Evolutionary conservation across 352 stramenopile genomes (phyloP).

Genomic region (Globisporangium lucens): DNA sequence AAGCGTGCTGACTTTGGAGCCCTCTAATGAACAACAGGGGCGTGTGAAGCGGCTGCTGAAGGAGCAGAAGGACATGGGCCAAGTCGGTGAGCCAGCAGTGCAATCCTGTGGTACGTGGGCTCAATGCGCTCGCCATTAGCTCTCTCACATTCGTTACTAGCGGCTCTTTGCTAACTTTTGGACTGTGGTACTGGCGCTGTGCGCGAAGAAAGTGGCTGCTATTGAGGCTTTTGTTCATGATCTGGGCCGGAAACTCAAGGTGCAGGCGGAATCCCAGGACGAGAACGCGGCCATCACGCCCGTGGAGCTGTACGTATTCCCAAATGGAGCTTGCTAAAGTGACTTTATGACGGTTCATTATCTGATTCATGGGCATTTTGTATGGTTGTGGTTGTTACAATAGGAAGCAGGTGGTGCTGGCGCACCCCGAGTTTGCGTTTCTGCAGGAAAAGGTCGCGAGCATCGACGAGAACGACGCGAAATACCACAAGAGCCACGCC

Average conservation of each 20-base stretch:
- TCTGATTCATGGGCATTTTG: not conserved
- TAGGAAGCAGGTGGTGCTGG: slow-evolving; percentile 57
- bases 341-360: not conserved
- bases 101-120: slow-evolving; percentile 35
- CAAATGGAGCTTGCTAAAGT: not conserved
- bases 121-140: not conserved
- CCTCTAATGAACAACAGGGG: slow-evolving; percentile 20
- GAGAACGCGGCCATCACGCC: slow-evolving; percentile 37
- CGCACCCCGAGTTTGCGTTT: slow-evolving; percentile 42
- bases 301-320: slow-evolving; percentile 47
- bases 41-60: slow-evolving; percentile 67
- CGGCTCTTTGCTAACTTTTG: not conserved
- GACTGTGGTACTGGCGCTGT: not conserved
- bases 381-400: not conserved
- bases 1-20: not conserved
- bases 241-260: slow-evolving; percentile 41
- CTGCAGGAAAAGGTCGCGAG: slow-evolving; percentile 45
- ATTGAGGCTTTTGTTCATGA: slow-evolving; percentile 63
- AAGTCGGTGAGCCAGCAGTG: slow-evolving; percentile 52
- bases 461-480: slow-evolving; percentile 62
- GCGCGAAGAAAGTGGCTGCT: slow-evolving; percentile 32
- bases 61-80: slow-evolving; percentile 70
- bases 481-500: slow-evolving; percentile 40
- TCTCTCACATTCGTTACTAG: not conserved
- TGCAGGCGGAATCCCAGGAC: slow-evolving; percentile 21